These are phyloP conservation scores for Uncinocarpus reesii DNA, from an alignment of 2,329 filamentous ascomycete genomes.

Conservation along the genomic window DNA sequence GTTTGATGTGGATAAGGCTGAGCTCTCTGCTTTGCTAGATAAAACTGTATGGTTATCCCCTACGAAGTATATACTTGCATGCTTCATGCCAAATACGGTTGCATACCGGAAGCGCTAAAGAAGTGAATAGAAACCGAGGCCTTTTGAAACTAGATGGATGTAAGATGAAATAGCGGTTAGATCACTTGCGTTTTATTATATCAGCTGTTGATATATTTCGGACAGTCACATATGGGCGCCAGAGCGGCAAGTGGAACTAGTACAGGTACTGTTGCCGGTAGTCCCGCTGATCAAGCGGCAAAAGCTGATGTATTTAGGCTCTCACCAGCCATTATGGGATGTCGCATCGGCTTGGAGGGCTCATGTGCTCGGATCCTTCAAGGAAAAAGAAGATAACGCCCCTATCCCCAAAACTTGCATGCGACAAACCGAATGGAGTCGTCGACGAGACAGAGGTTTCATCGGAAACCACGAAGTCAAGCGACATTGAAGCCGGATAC, in stretches of 20 bases:
- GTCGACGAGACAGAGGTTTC: not conserved
- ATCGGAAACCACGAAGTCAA: not conserved
- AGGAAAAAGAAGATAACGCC: constrained; percentile 18
- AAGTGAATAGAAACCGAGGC: constrained; percentile 34
- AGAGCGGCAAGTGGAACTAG: constrained; percentile 46
- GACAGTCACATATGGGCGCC: constrained; percentile 60
- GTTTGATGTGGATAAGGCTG: constrained; percentile 28
- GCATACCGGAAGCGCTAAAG: not conserved
- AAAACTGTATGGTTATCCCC: constrained; percentile 28
- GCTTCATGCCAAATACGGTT: not conserved
- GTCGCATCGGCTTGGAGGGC: constrained; percentile 53
- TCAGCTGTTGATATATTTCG: not conserved
- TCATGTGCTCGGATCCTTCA: constrained; percentile 51
- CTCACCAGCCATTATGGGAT: constrained; percentile 57
- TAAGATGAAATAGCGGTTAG: constrained; percentile 31
- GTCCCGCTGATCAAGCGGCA: not conserved
- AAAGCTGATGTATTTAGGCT: constrained; percentile 19
- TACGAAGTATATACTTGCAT: no score
- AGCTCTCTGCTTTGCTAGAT: constrained; percentile 28
- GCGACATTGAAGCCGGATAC: constrained; percentile 1
- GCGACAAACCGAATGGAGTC: not conserved
- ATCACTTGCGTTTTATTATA: no score
- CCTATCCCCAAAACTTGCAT: constrained; percentile 16
- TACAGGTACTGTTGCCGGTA: constrained; percentile 33
- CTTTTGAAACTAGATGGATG: constrained; percentile 59